Percentiles rank a stretch among this genome's conserved stretches.
phyloP scores from a whole-genome alignment of 805 yeast genomes.

The Ogataea sp. region DNA sequence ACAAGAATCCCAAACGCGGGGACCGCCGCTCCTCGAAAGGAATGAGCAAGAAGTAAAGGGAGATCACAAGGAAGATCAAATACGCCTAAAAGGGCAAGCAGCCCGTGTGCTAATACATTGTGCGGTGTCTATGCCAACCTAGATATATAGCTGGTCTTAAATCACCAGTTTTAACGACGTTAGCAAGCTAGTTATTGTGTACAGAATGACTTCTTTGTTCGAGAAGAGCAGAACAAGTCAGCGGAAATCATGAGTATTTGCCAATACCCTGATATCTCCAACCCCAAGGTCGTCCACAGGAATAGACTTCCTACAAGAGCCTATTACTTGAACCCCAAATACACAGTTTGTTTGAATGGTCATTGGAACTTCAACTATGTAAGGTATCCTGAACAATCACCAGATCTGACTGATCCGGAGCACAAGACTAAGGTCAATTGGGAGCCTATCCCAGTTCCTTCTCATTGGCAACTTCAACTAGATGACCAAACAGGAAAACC shows the following conservation, averaged over 20 bases:
- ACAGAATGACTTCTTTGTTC: too few species aligned
- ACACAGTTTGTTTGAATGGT: neutral
- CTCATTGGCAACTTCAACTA: slow-evolving; percentile 27
- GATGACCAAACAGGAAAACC: neutral
- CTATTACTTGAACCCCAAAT: neutral
- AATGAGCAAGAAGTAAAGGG: too few species aligned
- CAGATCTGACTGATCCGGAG: neutral
- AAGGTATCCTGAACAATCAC: slow-evolving; percentile 1
- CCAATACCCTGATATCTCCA: neutral
- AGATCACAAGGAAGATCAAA: too few species aligned
- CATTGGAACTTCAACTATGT: slow-evolving; percentile 2
- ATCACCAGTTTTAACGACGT: too few species aligned
- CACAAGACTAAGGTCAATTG: slow-evolving; percentile 2
- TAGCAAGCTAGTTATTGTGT: too few species aligned
- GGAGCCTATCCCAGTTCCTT: slow-evolving; percentile 21
- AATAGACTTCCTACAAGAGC: slow-evolving; percentile 1
- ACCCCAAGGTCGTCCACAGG: neutral
- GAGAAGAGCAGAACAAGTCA: neutral
- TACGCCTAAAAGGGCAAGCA: too few species aligned
- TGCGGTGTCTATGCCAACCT: too few species aligned
- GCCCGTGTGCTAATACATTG: too few species aligned
- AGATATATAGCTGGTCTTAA: too few species aligned
- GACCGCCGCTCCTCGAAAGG: too few species aligned
- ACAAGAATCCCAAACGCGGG: too few species aligned
- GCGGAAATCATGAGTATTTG: too few species aligned